A percentile compares a stretch with the other conserved stretches of the same genome.
Evolutionary conservation across 2,329 filamentous ascomycete species (phyloP).

Genomic region (Paecilomyces sp.): DNA sequence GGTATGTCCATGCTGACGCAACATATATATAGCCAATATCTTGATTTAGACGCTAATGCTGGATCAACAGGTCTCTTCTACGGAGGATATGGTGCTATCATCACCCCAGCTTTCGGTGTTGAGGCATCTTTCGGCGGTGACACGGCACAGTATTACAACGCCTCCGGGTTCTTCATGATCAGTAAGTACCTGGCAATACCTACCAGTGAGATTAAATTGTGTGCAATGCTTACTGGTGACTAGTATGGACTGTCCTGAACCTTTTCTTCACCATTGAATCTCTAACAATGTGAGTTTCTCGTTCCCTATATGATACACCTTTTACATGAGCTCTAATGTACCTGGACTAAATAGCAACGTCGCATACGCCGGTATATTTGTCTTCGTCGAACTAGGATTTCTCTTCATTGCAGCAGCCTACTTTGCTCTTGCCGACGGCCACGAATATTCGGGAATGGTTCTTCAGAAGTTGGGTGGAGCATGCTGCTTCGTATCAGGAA

Average conservation of each 20-base stretch:
- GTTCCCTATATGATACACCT: background rate
- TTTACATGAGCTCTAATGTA: background rate
- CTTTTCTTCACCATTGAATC: constrained; percentile 41
- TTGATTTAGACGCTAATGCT: background rate
- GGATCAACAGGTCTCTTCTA: constrained; percentile 40
- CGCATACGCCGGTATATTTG: constrained; percentile 43
- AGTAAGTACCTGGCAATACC: constrained; percentile 1
- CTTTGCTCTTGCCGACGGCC: constrained; percentile 40
- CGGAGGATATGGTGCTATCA: constrained; percentile 42
- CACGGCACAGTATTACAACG: constrained; percentile 40
- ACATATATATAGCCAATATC: background rate
- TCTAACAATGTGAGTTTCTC: constrained; percentile 23
- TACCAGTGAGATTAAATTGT: background rate
- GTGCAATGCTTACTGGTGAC: background rate
- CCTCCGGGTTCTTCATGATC: constrained; percentile 43
- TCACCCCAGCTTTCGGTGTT: constrained; percentile 43
- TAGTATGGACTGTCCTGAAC: constrained; percentile 41
- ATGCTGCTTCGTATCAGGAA: constrained; percentile 40
- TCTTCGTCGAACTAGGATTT: constrained; percentile 41
- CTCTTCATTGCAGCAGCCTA: constrained; percentile 38
- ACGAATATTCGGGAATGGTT: constrained; percentile 21
- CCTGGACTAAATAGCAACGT: constrained; percentile 26
- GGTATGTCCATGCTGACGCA: constrained; percentile 23
- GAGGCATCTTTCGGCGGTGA: constrained; percentile 37
- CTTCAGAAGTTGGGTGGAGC: constrained; percentile 40